Evolutionary conservation across 1,284 basidiomycete genomes (phyloP), one percentile per base, ranked within the genome.

Genomic region (Moesziomyces antarcticus): DNA sequence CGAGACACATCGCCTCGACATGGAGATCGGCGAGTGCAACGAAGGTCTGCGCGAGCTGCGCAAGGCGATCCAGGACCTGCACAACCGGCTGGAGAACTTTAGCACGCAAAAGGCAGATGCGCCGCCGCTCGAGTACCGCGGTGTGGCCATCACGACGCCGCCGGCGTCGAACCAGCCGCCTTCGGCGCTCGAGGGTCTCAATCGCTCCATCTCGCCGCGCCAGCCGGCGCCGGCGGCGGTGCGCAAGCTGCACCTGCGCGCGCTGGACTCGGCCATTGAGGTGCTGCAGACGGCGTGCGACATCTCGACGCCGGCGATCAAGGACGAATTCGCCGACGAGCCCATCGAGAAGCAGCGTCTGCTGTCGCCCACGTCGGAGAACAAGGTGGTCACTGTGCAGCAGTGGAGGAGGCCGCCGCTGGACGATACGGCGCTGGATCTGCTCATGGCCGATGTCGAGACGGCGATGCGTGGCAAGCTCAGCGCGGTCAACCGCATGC

Each of bases 1-100:
- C 78, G 97, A 98, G 85, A 91, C 94, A 1, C 97, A 99, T 85
- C 91, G 94, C 46, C 88, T 99, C 70, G 97, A 99, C 85, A 94
- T 96, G 43, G 94, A 97, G 85, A 94, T 99, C 69, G 87, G 89
- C 30, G 92, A 94, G 80, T 93, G 91, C 86, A 97, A 99, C 86
- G 97, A 99, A 83, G 91, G 90, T 25, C 91, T 99, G 56, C 86
- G 88, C 11, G 97, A 99, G 81, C 87, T 99, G 54, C 88, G 90
- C 60, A 92, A 90, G 79, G 92, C 92, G 3, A 91, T 76, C 47
- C 65, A 76, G 35, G 74, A 70, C 46, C 56, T 81, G 51, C 59
- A 70, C 47, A 60, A 48, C n/a, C 54, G 66, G 7, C 62, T 80
- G 16, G 79, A 81, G 35, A 56, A 56, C 44, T 75, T 73, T 33